Evolutionary conservation across 305 asterid genomes (phyloP).

Genomic region (Withania somnifera): DNA sequence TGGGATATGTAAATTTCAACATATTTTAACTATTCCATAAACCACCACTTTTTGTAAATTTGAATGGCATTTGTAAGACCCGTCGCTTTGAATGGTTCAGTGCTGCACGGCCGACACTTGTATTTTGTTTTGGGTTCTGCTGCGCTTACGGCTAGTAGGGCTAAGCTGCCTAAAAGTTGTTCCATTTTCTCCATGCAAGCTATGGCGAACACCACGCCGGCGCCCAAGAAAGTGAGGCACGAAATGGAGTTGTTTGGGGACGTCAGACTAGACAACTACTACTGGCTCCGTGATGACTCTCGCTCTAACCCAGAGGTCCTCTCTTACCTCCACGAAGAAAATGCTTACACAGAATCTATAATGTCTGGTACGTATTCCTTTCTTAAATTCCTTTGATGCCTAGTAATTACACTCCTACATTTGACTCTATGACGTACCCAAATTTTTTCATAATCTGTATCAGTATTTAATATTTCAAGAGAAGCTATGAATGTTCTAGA

Average conservation of each 20-base stretch:
- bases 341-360: conserved; percentile 48
- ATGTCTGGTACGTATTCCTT: conserved; percentile 62
- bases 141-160: neutral
- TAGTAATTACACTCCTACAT: neutral
- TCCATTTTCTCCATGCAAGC: neutral
- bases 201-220: conserved; percentile 22
- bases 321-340: conserved; percentile 57
- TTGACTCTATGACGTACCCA: too few species aligned
- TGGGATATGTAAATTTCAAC: too few species aligned
- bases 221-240: conserved; percentile 66
- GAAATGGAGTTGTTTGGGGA: conserved; percentile 92
- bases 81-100: too few species aligned
- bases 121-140: neutral
- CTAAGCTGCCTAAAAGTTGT: too few species aligned
- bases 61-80: too few species aligned
- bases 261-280: conserved; percentile 68
- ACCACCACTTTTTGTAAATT: too few species aligned
- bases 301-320: conserved; percentile 60
- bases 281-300: conserved; percentile 94
- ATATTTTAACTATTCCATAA: too few species aligned
- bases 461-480: too few species aligned
- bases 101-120: neutral
- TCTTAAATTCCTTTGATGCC: neutral
- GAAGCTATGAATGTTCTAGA: too few species aligned
- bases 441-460: neutral